A percentile compares a stretch with the other conserved stretches of the same genome.
Conservation (phyloP, 331 rosid genomes). For the Malus hybrid region DNA sequence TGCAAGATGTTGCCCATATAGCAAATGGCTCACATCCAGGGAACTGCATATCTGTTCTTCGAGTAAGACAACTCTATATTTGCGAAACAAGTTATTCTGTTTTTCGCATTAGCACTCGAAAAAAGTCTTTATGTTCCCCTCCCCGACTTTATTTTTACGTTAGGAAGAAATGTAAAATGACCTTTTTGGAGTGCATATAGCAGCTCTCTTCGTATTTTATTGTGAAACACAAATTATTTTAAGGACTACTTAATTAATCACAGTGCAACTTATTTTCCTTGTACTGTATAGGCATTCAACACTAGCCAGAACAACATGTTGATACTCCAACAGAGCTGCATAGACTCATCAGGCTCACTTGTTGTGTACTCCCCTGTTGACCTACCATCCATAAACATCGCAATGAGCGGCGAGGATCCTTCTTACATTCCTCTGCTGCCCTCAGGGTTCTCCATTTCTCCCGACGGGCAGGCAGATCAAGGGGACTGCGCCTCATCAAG, state of each 20-base stretch:
- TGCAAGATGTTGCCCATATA: slow-evolving; percentile 92
- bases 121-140: no score
- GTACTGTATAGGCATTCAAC: slow-evolving; percentile 48
- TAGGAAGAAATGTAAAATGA: no score
- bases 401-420: slow-evolving; percentile 94
- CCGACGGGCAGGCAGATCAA: slow-evolving; percentile 46
- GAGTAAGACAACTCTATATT: slow-evolving; percentile 40
- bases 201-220: neutral
- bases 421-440: slow-evolving; percentile 75
- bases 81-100: neutral
- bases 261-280: neutral
- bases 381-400: slow-evolving; percentile 68
- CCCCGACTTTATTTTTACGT: no score
- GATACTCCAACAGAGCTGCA: slow-evolving; percentile 92
- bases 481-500: slow-evolving; percentile 59
- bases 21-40: slow-evolving; percentile 93
- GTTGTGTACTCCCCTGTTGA: slow-evolving; percentile 90
- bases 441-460: slow-evolving; percentile 75
- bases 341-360: slow-evolving; percentile 70
- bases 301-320: slow-evolving; percentile 88
- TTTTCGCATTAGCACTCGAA: neutral
- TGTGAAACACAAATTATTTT: neutral
- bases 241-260: neutral
- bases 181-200: no score
- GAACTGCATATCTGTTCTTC: slow-evolving; percentile 84